Percentiles rank a stretch among this genome's conserved stretches.
Conservation (phyloP, 352 stramenopile genomes). For the Thalassiosira exigua region DNA sequence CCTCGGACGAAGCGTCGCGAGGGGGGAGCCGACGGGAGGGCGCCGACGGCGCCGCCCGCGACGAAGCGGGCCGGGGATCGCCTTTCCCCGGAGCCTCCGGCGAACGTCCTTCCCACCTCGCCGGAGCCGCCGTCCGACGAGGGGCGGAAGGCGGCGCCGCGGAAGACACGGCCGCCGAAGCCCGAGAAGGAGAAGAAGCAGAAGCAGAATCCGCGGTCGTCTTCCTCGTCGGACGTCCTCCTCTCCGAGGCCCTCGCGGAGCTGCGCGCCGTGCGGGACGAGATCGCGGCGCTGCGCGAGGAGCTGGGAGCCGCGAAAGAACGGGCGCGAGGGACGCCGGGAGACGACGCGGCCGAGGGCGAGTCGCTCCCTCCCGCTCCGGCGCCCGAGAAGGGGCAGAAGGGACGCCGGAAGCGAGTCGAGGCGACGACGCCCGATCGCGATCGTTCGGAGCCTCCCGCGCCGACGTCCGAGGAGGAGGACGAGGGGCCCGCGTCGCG, state of each 20-base stretch:
- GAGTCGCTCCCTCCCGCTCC: neutral
- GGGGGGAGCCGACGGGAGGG: no score
- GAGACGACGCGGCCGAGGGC: neutral
- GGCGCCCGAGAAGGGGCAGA: neutral
- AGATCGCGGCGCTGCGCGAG: constrained; percentile 62
- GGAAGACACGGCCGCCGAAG: neutral
- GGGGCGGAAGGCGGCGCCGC: no score
- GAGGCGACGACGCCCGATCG: no score
- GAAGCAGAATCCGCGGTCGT: neutral
- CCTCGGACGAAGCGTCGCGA: no score
- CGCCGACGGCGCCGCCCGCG: no score
- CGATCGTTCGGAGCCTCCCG: no score
- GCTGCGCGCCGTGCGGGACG: constrained; percentile 62
- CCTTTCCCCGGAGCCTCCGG: no score
- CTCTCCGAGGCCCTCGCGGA: constrained; percentile 59
- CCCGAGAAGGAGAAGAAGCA: constrained; percentile 9
- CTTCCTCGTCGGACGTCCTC: constrained; percentile 16
- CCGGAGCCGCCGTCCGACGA: no score
- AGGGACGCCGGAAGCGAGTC: neutral
- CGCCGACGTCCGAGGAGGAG: neutral
- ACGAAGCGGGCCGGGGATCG: no score
- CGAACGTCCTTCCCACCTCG: neutral
- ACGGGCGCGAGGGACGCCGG: constrained; percentile 8
- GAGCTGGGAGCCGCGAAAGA: constrained; percentile 58
- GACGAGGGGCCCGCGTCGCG: neutral